phyloP scores from a whole-genome alignment of 2,329 filamentous ascomycete species.

The Talaromyces verruculosus region DNA sequence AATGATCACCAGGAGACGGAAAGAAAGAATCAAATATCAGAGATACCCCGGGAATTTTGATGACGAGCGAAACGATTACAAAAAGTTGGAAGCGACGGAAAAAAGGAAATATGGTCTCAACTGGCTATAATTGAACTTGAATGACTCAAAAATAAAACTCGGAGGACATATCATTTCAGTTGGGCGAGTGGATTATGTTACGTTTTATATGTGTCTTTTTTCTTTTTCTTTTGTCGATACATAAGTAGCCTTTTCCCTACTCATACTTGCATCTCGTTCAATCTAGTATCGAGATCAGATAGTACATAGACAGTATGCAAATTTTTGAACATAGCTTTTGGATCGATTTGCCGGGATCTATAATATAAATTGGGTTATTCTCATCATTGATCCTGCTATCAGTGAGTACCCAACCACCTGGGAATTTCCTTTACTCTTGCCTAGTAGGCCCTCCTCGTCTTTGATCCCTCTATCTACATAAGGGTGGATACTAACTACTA shows the following conservation, averaged over 20 bases:
- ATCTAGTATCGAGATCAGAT: background rate
- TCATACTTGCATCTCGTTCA: background rate
- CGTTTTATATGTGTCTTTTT: background rate
- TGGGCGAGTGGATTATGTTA: conserved; percentile 9
- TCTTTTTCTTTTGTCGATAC: conserved; percentile 9
- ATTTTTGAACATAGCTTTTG: background rate
- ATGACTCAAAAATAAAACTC: conserved; percentile 19
- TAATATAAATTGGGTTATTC: too few species aligned
- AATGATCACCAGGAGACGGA: conserved; percentile 13
- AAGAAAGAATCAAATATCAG: conserved; percentile 12
- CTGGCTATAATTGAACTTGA: conserved; percentile 17
- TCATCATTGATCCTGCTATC: too few species aligned
- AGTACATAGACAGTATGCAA: background rate
- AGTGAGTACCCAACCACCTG: too few species aligned
- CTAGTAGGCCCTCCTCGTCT: too few species aligned
- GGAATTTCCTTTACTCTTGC: too few species aligned
- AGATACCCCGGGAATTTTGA: conserved; percentile 21
- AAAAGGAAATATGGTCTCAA: background rate
- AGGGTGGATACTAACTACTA: too few species aligned
- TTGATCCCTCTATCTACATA: too few species aligned
- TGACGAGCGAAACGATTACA: conserved; percentile 20
- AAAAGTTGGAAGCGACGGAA: background rate
- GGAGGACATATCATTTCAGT: conserved; percentile 19
- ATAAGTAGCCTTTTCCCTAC: conserved; percentile 7
- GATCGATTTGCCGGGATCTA: too few species aligned